Evolutionary conservation across 1,139 yeast genomes (phyloP).

Genomic region (Protomyces pachydermus): DNA sequence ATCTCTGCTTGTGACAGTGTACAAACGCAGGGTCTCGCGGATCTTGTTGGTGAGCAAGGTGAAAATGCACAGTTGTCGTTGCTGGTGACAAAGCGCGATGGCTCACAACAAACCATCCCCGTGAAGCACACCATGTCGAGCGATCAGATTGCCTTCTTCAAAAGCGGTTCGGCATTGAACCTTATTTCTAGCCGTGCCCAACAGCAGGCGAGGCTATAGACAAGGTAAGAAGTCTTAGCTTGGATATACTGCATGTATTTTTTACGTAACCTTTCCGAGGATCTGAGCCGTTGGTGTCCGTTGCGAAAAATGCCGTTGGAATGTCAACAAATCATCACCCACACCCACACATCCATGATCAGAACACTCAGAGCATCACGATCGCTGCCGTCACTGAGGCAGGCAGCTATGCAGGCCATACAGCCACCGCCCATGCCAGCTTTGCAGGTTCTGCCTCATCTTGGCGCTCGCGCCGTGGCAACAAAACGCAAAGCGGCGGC

Average conservation of each 20-base stretch:
- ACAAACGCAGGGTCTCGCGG: constrained; percentile 70
- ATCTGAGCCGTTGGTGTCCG: background rate
- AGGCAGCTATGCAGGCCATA: background rate
- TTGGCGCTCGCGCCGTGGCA: constrained; percentile 8
- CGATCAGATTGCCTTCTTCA: constrained; percentile 91
- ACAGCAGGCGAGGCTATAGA: constrained; percentile 37
- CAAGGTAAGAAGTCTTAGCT: constrained; percentile 29
- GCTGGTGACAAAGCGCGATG: constrained; percentile 69
- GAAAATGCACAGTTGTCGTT: constrained; percentile 56
- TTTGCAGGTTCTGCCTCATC: background rate
- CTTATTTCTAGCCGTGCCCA: constrained; percentile 60
- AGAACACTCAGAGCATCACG: constrained; percentile 17
- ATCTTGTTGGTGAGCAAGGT: constrained; percentile 75
- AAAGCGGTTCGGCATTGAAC: constrained; percentile 95
- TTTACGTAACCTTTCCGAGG: too few relatives aligned
- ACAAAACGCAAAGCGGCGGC: constrained; percentile 13
- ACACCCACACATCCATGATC: background rate
- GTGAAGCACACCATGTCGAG: constrained; percentile 94
- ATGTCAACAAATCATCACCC: background rate
- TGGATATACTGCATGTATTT: too few relatives aligned
- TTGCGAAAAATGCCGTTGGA: background rate
- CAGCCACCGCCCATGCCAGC: constrained; percentile 19
- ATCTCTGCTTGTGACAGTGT: constrained; percentile 71
- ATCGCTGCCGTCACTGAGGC: constrained; percentile 20
- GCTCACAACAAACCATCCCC: constrained; percentile 61